Evolutionary conservation across 257 asterid species (phyloP).

Genomic region (Jaltomata sinuosa): DNA sequence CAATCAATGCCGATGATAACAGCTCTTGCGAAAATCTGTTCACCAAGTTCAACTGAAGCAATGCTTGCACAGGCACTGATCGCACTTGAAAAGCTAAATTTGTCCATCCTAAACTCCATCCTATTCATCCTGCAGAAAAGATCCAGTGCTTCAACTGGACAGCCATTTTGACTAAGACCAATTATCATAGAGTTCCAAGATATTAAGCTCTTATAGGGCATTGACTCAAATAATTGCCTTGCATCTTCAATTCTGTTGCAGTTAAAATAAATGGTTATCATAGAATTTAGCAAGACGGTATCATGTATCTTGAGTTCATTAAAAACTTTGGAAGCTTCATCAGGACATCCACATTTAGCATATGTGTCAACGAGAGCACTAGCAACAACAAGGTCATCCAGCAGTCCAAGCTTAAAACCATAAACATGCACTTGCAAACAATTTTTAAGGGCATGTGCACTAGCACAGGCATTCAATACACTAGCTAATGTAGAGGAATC

Average conservation of each 20-base stretch:
- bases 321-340: slow-evolving; percentile 50
- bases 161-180: slow-evolving; percentile 73
- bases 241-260: slow-evolving; percentile 70
- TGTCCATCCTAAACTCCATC: slow-evolving; percentile 39
- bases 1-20: slow-evolving; percentile 45
- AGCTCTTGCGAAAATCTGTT: slow-evolving; percentile 69
- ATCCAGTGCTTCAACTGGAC: slow-evolving; percentile 56
- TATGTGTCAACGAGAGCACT: slow-evolving; percentile 61
- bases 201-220: slow-evolving; percentile 57
- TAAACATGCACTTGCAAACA: slow-evolving; percentile 49
- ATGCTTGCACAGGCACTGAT: slow-evolving; percentile 82
- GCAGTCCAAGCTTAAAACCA: slow-evolving; percentile 41
- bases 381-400: slow-evolving; percentile 48
- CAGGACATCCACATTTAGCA: slow-evolving; percentile 50
- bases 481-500: slow-evolving; percentile 56
- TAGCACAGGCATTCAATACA: slow-evolving; percentile 56
- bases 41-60: slow-evolving; percentile 56
- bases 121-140: slow-evolving; percentile 61
- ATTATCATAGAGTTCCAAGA: slow-evolving; percentile 87
- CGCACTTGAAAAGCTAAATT: slow-evolving; percentile 50
- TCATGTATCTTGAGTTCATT: slow-evolving; percentile 51
- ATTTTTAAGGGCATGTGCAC: slow-evolving; percentile 26
- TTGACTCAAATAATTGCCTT: slow-evolving; percentile 35
- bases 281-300: slow-evolving; percentile 60
- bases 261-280: slow-evolving; percentile 59